These are phyloP conservation scores for Boletus barrowsii DNA, from an alignment of 768 basidiomycete genomes.

Conservation along the genomic window DNA sequence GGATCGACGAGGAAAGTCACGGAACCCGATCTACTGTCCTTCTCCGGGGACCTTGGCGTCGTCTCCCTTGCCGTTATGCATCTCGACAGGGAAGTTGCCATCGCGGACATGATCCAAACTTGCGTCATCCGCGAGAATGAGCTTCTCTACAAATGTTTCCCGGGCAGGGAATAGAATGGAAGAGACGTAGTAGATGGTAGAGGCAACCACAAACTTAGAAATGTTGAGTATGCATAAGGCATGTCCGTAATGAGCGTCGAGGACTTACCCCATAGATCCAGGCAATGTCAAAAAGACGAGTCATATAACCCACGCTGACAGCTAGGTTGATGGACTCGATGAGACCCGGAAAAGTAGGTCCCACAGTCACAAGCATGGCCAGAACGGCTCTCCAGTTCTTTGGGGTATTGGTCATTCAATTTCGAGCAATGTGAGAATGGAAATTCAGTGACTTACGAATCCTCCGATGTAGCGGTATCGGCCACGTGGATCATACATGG, in stretches of 20 bases:
- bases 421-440: not conserved
- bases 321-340: slow-evolving; percentile 67
- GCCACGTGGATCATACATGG: slow-evolving; percentile 78
- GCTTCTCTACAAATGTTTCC: slow-evolving; percentile 26
- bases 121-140: slow-evolving; percentile 21
- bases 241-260: not conserved
- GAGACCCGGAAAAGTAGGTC: slow-evolving; percentile 74
- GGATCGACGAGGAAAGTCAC: slow-evolving; percentile 10
- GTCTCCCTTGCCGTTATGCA: not conserved
- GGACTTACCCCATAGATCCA: slow-evolving; percentile 71
- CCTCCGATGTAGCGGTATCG: slow-evolving; percentile 77
- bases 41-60: slow-evolving; percentile 2
- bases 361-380: slow-evolving; percentile 65
- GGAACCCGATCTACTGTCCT: slow-evolving; percentile 2
- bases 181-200: slow-evolving; percentile 25
- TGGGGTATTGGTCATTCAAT: not conserved
- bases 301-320: slow-evolving; percentile 57
- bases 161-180: slow-evolving; percentile 25
- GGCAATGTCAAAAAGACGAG: slow-evolving; percentile 62
- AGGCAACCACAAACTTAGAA: slow-evolving; percentile 24
- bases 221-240: not conserved
- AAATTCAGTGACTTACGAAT: slow-evolving; percentile 48
- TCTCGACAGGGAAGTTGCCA: not conserved
- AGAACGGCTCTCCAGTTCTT: slow-evolving; percentile 82
- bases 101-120: not conserved